Evolutionary conservation across 768 basidiomycete genomes (phyloP).

Genomic region (Termitomyces sp.): DNA sequence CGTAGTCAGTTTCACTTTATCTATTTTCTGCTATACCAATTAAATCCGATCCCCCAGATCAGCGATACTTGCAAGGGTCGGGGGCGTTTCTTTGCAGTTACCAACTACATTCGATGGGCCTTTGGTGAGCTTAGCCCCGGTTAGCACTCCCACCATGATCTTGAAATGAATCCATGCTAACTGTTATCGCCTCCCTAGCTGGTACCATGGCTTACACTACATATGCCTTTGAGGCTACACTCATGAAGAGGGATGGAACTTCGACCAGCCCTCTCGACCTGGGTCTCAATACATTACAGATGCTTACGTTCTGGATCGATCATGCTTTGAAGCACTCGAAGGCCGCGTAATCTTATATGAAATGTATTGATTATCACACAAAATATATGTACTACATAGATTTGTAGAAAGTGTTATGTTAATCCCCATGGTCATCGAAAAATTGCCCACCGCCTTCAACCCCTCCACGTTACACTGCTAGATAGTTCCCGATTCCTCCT

Average conservation of each 20-base stretch:
- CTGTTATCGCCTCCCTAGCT: conserved; percentile 2
- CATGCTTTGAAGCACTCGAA: conserved; percentile 5
- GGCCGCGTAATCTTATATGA: background rate
- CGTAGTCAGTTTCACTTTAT: conserved; percentile 19
- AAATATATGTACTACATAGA: background rate
- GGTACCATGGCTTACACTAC: conserved; percentile 15
- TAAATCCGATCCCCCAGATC: conserved; percentile 9
- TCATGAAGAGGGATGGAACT: conserved; percentile 18
- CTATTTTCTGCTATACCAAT: background rate
- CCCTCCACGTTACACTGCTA: background rate
- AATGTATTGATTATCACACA: background rate
- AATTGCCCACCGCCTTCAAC: background rate
- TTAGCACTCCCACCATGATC: conserved; percentile 3
- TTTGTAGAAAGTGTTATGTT: background rate
- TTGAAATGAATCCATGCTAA: background rate
- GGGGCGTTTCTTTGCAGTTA: conserved; percentile 24
- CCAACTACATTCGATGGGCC: conserved; percentile 25
- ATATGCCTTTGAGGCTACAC: conserved; percentile 16
- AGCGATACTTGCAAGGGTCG: conserved; percentile 22
- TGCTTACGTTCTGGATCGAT: conserved; percentile 21
- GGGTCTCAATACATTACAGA: conserved; percentile 20
- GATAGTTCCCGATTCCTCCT: background rate
- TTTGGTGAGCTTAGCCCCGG: conserved; percentile 23
- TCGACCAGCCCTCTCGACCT: background rate
- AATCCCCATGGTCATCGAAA: background rate